These are phyloP conservation scores for Backusella westeae DNA, from an alignment of 192 early-diverging fungal species.

Conservation along the genomic window DNA sequence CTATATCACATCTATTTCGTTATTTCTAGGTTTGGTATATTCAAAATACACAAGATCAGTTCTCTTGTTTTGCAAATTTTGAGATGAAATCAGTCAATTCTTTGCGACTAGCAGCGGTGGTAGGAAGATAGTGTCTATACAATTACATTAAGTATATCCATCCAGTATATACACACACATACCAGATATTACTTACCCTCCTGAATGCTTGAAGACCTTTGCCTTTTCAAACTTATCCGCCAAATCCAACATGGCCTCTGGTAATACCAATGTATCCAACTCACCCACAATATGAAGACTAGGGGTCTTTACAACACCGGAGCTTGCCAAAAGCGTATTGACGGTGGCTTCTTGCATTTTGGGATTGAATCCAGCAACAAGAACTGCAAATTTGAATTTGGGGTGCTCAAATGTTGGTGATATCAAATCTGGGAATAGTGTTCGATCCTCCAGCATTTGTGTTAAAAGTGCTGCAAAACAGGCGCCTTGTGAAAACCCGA, in stretches of 20 bases:
- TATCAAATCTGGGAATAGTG: conserved; percentile 17
- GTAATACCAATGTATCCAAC: conserved; percentile 26
- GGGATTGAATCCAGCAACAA: conserved; percentile 39
- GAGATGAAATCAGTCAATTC: not conserved
- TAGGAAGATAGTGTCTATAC: conserved; percentile 14
- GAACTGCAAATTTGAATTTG: conserved; percentile 43
- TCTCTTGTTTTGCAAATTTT: not conserved
- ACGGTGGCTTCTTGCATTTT: not conserved
- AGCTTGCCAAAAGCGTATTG: not conserved
- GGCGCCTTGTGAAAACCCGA: conserved; percentile 52
- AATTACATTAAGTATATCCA: not conserved
- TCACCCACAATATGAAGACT: conserved; percentile 35
- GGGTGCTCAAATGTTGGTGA: conserved; percentile 33
- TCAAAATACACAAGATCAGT: not conserved
- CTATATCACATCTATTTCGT: not conserved
- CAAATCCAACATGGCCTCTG: conserved; percentile 17
- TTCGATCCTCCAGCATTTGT: conserved; percentile 32
- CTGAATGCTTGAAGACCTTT: conserved; percentile 17
- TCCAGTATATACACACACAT: no score
- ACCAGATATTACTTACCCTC: conserved; percentile 18
- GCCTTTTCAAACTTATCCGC: conserved; percentile 18
- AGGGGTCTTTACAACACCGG: conserved; percentile 8
- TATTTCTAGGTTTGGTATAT: not conserved
- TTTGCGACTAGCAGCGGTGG: not conserved
- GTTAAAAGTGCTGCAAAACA: conserved; percentile 43